Conservation (phyloP, 768 basidiomycete species). For the Gymnopilus dilepis region DNA sequence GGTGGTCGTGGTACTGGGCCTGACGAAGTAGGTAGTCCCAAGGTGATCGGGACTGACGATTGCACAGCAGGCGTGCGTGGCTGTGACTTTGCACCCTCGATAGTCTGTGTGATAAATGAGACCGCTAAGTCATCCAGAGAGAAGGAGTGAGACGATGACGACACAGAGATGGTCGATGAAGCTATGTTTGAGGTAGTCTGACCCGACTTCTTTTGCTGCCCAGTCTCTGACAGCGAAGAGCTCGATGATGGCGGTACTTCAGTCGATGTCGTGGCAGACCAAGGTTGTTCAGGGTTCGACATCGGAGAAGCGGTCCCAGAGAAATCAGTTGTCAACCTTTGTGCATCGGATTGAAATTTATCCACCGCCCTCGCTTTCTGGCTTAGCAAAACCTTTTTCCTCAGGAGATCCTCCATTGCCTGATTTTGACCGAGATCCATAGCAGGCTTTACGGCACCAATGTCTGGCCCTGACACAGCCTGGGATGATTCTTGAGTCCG, state of each 20-base stretch:
- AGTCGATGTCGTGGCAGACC: too few relatives aligned
- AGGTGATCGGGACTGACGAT: neutral
- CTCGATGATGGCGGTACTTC: neutral
- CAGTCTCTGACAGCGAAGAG: neutral
- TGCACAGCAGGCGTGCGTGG: slow-evolving; percentile 3
- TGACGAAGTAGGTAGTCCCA: neutral
- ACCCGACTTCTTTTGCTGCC: neutral
- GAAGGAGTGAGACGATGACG: slow-evolving; percentile 25
- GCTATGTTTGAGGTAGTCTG: slow-evolving; percentile 1
- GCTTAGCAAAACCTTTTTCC: slow-evolving; percentile 46
- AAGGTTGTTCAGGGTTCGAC: neutral
- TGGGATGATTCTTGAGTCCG: neutral
- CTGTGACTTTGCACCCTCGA: slow-evolving; percentile 47
- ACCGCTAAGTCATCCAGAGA: slow-evolving; percentile 60
- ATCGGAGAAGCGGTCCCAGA: neutral
- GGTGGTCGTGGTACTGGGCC: slow-evolving; percentile 8
- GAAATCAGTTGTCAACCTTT: neutral
- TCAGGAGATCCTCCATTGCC: slow-evolving; percentile 47
- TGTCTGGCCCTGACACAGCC: neutral
- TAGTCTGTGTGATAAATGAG: slow-evolving; percentile 63
- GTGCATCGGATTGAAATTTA: neutral
- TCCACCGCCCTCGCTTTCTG: slow-evolving; percentile 19
- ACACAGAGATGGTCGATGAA: slow-evolving; percentile 10
- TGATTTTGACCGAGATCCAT: slow-evolving; percentile 33
- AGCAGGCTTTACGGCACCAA: slow-evolving; percentile 12